Percentiles rank a stretch among this genome's conserved stretches.
phyloP scores from a whole-genome alignment of 768 basidiomycete genomes.

The Sutorius australiensis region DNA sequence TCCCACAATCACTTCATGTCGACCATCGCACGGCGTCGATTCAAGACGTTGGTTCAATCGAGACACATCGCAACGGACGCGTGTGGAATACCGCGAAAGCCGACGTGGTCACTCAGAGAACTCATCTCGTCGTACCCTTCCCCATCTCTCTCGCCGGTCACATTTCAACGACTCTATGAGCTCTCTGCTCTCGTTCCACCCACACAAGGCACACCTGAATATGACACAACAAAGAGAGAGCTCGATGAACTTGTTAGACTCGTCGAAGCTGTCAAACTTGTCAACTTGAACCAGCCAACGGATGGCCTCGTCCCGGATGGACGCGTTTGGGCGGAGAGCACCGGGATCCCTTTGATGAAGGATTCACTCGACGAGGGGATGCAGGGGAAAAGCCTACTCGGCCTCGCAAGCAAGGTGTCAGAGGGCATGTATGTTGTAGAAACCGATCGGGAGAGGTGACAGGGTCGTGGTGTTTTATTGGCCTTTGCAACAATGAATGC shows the following conservation, averaged over 20 bases:
- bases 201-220: constrained; percentile 49
- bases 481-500: not conserved
- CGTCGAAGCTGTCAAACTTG: constrained; percentile 77
- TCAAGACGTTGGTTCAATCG: constrained; percentile 1
- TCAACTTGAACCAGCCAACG: constrained; percentile 37
- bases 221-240: constrained; percentile 49
- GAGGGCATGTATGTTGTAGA: constrained; percentile 63
- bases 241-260: constrained; percentile 70
- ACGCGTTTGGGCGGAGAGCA: constrained; percentile 40
- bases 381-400: constrained; percentile 45
- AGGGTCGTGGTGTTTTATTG: constrained; percentile 4
- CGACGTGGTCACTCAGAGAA: constrained; percentile 79
- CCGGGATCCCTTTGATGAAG: constrained; percentile 30
- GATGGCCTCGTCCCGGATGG: constrained; percentile 35
- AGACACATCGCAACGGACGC: constrained; percentile 42
- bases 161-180: constrained; percentile 61
- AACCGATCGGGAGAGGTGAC: constrained; percentile 30
- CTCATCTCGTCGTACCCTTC: constrained; percentile 75
- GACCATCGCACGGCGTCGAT: not conserved
- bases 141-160: constrained; percentile 54
- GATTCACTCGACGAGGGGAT: constrained; percentile 22
- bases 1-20: constrained; percentile 17
- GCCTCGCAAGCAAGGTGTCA: constrained; percentile 45
- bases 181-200: constrained; percentile 74
- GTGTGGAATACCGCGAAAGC: constrained; percentile 58